phyloP scores from a whole-genome alignment of 2,329 filamentous ascomycete species.

The Pseudogymnoascus sp. region DNA sequence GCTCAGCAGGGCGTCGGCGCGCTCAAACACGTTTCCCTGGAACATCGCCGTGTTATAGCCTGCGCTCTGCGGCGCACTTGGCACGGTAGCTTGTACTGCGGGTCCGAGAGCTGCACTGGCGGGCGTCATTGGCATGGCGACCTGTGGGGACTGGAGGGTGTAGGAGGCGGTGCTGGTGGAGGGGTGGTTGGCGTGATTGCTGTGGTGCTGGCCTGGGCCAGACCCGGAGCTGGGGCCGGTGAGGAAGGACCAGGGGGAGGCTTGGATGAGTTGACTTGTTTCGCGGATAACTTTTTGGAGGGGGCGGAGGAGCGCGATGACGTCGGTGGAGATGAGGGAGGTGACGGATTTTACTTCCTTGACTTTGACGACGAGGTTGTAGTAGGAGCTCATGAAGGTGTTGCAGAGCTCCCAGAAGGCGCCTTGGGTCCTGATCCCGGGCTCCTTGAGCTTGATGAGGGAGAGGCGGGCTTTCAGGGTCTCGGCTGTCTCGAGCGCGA shows the following conservation, averaged over 20 bases:
- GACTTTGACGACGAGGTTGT: constrained; percentile 54
- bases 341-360: constrained; percentile 42
- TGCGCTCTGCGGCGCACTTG: constrained; percentile 49
- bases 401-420: constrained; percentile 66
- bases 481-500: constrained; percentile 66
- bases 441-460: constrained; percentile 77
- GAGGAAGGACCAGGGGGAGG: constrained; percentile 47
- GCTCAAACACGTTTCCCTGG: constrained; percentile 26
- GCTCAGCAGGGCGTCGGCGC: constrained; percentile 26
- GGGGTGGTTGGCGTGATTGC: not conserved
- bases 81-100: constrained; percentile 82
- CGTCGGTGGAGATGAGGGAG: constrained; percentile 53
- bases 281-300: constrained; percentile 80
- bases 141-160: constrained; percentile 32
- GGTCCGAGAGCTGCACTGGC: constrained; percentile 83
- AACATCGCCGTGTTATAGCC: constrained; percentile 25
- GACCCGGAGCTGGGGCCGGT: not conserved
- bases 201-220: not conserved
- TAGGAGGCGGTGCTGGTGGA: constrained; percentile 13
- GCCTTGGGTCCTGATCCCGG: constrained; percentile 58
- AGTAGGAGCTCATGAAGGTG: constrained; percentile 63
- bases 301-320: constrained; percentile 66
- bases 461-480: constrained; percentile 65
- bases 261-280: constrained; percentile 63
- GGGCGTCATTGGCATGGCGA: constrained; percentile 72